Conservation (phyloP, 1,139 yeast species). For the Scheffersomyces lignicola region DNA sequence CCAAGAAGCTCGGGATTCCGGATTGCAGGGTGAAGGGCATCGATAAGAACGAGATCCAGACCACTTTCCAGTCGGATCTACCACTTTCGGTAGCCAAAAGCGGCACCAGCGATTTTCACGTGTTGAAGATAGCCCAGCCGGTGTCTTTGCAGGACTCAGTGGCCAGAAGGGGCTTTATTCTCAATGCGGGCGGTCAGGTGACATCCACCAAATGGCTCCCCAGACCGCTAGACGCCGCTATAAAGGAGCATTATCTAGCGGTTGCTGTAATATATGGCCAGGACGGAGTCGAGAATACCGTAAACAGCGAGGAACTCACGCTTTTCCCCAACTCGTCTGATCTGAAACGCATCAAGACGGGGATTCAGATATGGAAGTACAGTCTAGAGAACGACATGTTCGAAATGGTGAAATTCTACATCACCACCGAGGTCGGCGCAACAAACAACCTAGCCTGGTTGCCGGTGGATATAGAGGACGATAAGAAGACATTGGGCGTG, state of each 20-base stretch:
- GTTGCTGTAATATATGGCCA: constrained; percentile 44
- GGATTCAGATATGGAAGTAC: constrained; percentile 51
- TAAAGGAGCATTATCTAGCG: constrained; percentile 43
- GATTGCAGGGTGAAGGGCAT: neutral
- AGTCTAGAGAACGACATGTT: constrained; percentile 25
- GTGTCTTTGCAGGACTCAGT: neutral
- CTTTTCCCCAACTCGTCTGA: constrained; percentile 21
- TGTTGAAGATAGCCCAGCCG: neutral
- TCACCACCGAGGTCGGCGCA: constrained; percentile 52
- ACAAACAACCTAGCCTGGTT: constrained; percentile 56
- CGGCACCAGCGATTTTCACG: neutral
- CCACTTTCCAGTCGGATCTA: neutral
- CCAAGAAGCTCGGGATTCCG: constrained; percentile 1
- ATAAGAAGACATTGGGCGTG: constrained; percentile 35
- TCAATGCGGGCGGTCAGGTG: constrained; percentile 57
- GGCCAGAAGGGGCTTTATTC: constrained; percentile 15
- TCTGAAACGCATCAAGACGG: constrained; percentile 25
- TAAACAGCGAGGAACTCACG: constrained; percentile 35
- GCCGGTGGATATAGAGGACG: constrained; percentile 23
- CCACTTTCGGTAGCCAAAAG: neutral
- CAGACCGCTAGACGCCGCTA: constrained; percentile 12
- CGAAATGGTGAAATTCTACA: constrained; percentile 30
- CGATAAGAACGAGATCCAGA: constrained; percentile 2
- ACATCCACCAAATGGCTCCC: constrained; percentile 59
- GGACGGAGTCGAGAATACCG: constrained; percentile 21